Conservation (phyloP, 495 filamentous ascomycete species). For the Gamarada debralockiae region DNA sequence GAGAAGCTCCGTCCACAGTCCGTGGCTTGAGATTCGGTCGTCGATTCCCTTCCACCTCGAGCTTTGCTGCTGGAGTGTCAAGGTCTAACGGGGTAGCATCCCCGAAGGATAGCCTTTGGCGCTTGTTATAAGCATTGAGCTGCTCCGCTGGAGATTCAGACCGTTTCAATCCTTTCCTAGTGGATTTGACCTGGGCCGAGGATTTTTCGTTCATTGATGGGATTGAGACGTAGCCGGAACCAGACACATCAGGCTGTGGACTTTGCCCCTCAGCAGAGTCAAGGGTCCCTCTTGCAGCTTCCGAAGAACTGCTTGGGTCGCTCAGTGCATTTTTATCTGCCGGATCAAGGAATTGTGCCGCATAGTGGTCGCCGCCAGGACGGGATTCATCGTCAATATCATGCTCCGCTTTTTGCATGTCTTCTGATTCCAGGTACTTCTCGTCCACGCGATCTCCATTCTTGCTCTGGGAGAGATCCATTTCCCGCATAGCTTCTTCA, state of each 20-base stretch:
- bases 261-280: not conserved
- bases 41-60: too few relatives aligned
- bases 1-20: not conserved
- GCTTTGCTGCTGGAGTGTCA: not conserved
- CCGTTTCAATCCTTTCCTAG: not conserved
- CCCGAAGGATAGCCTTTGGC: not conserved
- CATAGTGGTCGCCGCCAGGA: constrained; percentile 2
- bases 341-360: constrained; percentile 5
- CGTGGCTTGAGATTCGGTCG: too few relatives aligned
- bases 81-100: not conserved
- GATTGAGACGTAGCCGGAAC: not conserved
- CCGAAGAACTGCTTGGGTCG: not conserved
- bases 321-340: not conserved
- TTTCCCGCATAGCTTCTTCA: constrained; percentile 39
- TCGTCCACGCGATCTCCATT: constrained; percentile 20
- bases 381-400: constrained; percentile 11
- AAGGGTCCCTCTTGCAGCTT: not conserved
- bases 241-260: not conserved
- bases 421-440: constrained; percentile 7
- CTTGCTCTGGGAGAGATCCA: constrained; percentile 25
- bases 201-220: not conserved
- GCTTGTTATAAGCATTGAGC: not conserved
- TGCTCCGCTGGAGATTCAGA: not conserved
- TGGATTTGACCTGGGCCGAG: not conserved
- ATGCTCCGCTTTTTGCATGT: constrained; percentile 1